These are phyloP conservation scores for Tulasnella sp. DNA, from an alignment of 768 basidiomycete genomes.

Conservation along the genomic window DNA sequence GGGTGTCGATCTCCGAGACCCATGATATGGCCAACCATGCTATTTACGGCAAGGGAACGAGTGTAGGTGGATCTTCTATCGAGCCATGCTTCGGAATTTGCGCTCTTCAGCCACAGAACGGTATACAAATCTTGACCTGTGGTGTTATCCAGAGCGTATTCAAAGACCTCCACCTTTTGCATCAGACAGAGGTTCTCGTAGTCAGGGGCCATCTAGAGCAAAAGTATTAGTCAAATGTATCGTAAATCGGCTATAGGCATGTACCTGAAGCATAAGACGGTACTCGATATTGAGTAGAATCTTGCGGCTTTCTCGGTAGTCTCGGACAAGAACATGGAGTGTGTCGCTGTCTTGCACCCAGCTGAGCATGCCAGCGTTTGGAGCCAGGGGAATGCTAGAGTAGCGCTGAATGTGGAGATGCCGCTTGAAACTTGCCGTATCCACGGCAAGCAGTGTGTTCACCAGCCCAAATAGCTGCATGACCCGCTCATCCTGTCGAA, in stretches of 20 bases:
- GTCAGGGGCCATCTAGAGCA: slow-evolving; percentile 92
- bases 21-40: slow-evolving; percentile 98
- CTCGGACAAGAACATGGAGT: slow-evolving; percentile 90
- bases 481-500: slow-evolving; percentile 97
- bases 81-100: slow-evolving; percentile 96
- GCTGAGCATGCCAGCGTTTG: slow-evolving; percentile 89
- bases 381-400: slow-evolving; percentile 90
- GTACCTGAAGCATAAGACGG: slow-evolving; percentile 93
- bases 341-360: slow-evolving; percentile 98
- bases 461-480: slow-evolving; percentile 99
- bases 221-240: not conserved
- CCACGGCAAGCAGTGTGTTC: slow-evolving; percentile 88
- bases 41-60: slow-evolving; percentile 90
- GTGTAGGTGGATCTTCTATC: slow-evolving; percentile 95
- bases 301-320: slow-evolving; percentile 94
- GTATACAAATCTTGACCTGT: slow-evolving; percentile 97
- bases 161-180: slow-evolving; percentile 99
- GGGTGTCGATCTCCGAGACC: slow-evolving; percentile 98
- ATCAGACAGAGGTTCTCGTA: slow-evolving; percentile 91
- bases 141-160: slow-evolving; percentile 96
- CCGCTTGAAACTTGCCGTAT: slow-evolving; percentile 93
- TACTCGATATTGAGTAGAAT: slow-evolving; percentile 97
- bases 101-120: slow-evolving; percentile 93
- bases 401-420: slow-evolving; percentile 91
- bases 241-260: not conserved